Evolutionary conservation across 495 filamentous ascomycete species (phyloP), one percentile per base, ranked within the genome.

Genomic region (Acidiella bohemica): DNA sequence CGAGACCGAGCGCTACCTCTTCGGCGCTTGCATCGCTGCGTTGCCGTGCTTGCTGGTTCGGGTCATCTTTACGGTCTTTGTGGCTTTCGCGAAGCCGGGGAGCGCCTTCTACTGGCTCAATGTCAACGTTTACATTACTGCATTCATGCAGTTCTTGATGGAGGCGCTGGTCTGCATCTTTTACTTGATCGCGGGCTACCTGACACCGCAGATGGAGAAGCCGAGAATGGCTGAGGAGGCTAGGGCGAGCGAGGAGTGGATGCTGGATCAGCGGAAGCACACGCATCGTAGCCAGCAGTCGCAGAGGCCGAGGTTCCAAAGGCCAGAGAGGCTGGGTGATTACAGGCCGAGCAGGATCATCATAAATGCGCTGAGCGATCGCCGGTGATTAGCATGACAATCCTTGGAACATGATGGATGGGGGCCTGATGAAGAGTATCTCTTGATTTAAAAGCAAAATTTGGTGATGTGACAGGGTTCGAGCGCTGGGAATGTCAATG

Each of bases 141-240:
- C 49, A 3, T 52, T 52, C 31, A 52, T 52, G 49, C 44, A 52
- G 35, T 48, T 48, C 28, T 9, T 39, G 9, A 44, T 44, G 42
- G 49, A 52, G 19, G 44, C 44, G 13, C 30, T 48, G 5, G 41
- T 48, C 0, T 34, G 44, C n/a, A 11, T 18, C 20, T 26, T 48
- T 13, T 52, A 28, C 35, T 30, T 52, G 20, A 9, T 21, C 7
- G 49, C 44, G 10, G 49, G 49, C 8, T 12, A 48, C 8, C n/a
- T 43, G n/a, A 44, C 40, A 5, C 49, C 49, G n/a, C 44, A 36
- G 27, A 37, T 36, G 39, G 25, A 21, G 27, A 36, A 38, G 39
- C 27, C 8, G 11, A 20, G 13, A 11, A 8, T 28, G 22, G 1
- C 7, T 10, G 20, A 5, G 16, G 37, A 22, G 4, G 22, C 12